Conservation (phyloP, 768 basidiomycete species). For the Xerocomellus chrysenteron region DNA sequence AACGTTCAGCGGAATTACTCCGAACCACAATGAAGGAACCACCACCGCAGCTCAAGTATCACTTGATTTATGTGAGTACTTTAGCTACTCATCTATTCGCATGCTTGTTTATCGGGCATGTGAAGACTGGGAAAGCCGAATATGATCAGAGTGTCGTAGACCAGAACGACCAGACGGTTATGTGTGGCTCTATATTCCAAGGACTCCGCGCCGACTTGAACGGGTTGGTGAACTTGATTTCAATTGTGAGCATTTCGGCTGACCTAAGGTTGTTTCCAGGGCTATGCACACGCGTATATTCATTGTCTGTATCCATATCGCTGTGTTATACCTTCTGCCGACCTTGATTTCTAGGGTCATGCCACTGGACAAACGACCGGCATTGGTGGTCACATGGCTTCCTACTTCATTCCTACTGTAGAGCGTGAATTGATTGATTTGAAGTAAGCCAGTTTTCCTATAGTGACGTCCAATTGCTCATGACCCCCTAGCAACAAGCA, state of each 20-base stretch:
- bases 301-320: conserved; percentile 51
- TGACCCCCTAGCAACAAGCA: background rate
- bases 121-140: conserved; percentile 4
- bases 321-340: background rate
- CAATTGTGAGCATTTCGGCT: background rate
- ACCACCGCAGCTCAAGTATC: background rate
- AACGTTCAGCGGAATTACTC: background rate
- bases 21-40: conserved; percentile 1
- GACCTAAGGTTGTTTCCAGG: conserved; percentile 38
- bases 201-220: conserved; percentile 8
- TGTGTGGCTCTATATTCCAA: background rate
- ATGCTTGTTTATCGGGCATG: background rate
- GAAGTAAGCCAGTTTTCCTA: background rate
- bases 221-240: conserved; percentile 5
- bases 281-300: conserved; percentile 69
- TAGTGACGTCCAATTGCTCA: background rate
- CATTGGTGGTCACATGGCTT: background rate
- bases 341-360: conserved; percentile 21
- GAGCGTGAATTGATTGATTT: background rate
- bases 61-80: conserved; percentile 3
- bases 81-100: background rate
- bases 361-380: background rate
- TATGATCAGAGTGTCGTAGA: background rate
- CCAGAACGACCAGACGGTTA: background rate
- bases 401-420: background rate